phyloP scores from a whole-genome alignment of 345 rosid genomes.

The Triadica sebifera region DNA sequence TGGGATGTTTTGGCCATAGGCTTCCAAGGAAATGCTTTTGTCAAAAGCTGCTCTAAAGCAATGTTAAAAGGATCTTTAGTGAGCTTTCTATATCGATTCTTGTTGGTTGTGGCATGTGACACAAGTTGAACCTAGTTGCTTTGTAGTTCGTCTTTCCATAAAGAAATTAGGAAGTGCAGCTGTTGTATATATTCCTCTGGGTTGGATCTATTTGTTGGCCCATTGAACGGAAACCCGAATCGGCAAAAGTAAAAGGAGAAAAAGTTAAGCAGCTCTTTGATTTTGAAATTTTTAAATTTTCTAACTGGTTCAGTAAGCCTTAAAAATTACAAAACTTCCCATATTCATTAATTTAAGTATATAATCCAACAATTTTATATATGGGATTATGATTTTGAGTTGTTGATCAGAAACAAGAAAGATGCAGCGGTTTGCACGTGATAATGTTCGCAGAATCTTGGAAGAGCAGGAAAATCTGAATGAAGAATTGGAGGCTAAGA shows the following conservation, averaged over 20 bases:
- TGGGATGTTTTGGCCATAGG: not conserved
- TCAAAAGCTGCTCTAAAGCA: not conserved
- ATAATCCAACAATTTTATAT: not conserved
- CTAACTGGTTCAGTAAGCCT: not conserved
- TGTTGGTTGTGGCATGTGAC: not conserved
- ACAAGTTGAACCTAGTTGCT: not conserved
- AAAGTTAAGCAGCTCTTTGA: not conserved
- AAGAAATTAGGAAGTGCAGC: not conserved
- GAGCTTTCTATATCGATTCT: not conserved
- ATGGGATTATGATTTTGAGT: not conserved
- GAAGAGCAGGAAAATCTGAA: conserved; percentile 63
- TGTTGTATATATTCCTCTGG: not conserved
- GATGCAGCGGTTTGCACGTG: conserved; percentile 67
- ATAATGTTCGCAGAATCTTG: conserved; percentile 57
- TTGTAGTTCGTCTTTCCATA: too few relatives aligned
- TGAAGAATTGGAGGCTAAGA: conserved; percentile 60
- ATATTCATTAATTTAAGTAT: not conserved
- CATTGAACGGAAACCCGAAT: not conserved
- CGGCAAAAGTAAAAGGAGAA: not conserved
- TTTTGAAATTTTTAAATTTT: not conserved
- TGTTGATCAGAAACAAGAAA: conserved; percentile 66
- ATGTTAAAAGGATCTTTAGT: not conserved
- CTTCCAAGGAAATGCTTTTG: not conserved
- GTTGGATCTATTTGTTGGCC: not conserved
- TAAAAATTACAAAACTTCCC: not conserved